Conservation (phyloP, 108 stramenopile species). For the Schizochytrium sp. region DNA sequence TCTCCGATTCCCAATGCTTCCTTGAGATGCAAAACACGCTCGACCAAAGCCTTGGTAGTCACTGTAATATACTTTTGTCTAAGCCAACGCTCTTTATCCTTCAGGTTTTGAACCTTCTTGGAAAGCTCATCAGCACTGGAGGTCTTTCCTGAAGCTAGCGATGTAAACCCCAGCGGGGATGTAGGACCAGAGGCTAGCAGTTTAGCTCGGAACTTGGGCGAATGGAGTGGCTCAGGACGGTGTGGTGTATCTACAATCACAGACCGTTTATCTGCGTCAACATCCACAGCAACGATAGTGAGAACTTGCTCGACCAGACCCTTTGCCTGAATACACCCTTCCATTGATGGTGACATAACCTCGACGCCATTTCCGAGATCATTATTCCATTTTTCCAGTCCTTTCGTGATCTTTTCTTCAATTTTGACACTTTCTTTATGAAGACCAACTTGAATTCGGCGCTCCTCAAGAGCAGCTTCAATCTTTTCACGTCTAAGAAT, state of each 20-base stretch:
- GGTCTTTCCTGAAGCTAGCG: no score
- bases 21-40: no score
- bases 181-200: not conserved
- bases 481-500: slow-evolving; percentile 11
- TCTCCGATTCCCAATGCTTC: no score
- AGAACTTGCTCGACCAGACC: not conserved
- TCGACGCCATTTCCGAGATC: slow-evolving; percentile 41
- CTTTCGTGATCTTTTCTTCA: slow-evolving; percentile 35
- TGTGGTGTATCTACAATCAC: not conserved
- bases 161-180: no score
- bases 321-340: not conserved
- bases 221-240: slow-evolving; percentile 2
- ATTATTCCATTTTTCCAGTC: slow-evolving; percentile 22
- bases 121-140: no score
- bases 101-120: no score
- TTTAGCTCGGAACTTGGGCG: slow-evolving; percentile 5
- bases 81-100: no score
- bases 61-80: no score
- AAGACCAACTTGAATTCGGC: slow-evolving; percentile 17
- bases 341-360: not conserved
- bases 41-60: no score
- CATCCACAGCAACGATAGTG: not conserved
- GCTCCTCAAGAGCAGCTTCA: slow-evolving; percentile 6
- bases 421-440: slow-evolving; percentile 3
- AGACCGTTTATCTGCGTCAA: slow-evolving; percentile 13